Evolutionary conservation across 495 filamentous ascomycete species (phyloP).

Genomic region (Oidiodendron maius): DNA sequence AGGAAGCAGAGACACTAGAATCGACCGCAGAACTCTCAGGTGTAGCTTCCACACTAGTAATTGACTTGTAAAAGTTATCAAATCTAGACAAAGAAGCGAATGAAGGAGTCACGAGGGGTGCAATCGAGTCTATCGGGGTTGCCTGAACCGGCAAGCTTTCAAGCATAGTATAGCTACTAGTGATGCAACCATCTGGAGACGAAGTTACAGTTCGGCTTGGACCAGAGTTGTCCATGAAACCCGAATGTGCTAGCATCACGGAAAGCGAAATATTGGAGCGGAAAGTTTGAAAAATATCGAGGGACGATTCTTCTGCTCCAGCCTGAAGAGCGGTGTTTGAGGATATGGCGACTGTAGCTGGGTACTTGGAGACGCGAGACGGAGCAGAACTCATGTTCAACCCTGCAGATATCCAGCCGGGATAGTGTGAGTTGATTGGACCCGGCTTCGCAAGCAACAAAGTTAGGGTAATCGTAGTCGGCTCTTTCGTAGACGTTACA

Average conservation of each 20-base stretch:
- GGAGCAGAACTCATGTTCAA: slow-evolving; percentile 15
- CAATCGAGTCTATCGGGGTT: not conserved
- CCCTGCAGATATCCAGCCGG: slow-evolving; percentile 6
- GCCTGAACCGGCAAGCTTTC: not conserved
- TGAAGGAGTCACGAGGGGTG: not conserved
- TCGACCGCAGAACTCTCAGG: not conserved
- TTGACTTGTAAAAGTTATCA: not conserved
- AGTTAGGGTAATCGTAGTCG: not conserved
- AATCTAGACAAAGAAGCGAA: not conserved
- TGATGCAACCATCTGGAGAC: not conserved
- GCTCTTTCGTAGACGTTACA: too few relatives aligned
- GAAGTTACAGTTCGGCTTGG: slow-evolving; percentile 2
- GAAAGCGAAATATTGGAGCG: not conserved
- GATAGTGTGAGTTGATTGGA: not conserved
- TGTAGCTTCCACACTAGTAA: not conserved
- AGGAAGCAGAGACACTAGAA: not conserved
- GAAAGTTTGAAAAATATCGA: slow-evolving; percentile 6
- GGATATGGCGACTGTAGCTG: not conserved
- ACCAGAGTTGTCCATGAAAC: not conserved
- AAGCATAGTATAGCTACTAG: not conserved
- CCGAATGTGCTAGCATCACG: not conserved
- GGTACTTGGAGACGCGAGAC: not conserved
- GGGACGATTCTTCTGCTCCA: not conserved
- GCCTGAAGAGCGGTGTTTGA: not conserved
- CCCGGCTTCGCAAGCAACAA: not conserved